Percentiles rank a stretch among this genome's conserved stretches.
Evolutionary conservation across 306 rosid species (phyloP).

Genomic region (Casuarina equisetifolia): DNA sequence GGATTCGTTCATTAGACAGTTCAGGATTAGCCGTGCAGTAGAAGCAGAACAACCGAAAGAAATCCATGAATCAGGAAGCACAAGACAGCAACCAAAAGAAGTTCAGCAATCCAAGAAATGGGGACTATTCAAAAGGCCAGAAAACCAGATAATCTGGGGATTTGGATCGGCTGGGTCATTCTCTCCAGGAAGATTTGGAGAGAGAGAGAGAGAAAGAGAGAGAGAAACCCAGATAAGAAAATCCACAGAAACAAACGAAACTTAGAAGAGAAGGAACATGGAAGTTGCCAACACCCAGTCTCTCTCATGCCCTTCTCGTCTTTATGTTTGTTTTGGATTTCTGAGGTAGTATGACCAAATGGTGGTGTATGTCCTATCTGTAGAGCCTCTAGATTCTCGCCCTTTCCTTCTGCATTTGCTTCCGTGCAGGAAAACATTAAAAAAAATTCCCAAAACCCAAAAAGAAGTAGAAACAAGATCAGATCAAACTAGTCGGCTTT

Average conservation of each 20-base stretch:
- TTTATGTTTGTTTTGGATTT: slow-evolving; percentile 33
- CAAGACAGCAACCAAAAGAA: slow-evolving; percentile 30
- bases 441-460: neutral
- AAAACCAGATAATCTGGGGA: slow-evolving; percentile 48
- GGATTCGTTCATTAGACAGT: slow-evolving; percentile 30
- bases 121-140: slow-evolving; percentile 1
- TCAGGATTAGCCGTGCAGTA: slow-evolving; percentile 14
- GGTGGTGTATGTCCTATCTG: slow-evolving; percentile 15
- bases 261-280: slow-evolving; percentile 63
- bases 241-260: slow-evolving; percentile 45
- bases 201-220: slow-evolving; percentile 37
- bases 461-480: neutral
- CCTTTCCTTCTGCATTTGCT: slow-evolving; percentile 16
- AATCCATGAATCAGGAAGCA: slow-evolving; percentile 35
- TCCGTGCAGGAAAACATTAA: neutral
- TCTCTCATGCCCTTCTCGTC: slow-evolving; percentile 29
- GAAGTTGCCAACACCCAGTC: slow-evolving; percentile 44
- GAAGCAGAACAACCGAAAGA: slow-evolving; percentile 16
- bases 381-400: slow-evolving; percentile 58
- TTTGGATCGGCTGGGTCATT: slow-evolving; percentile 77
- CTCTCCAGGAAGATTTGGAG: slow-evolving; percentile 54
- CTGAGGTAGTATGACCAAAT: slow-evolving; percentile 19
- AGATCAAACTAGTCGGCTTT: slow-evolving; percentile 43
- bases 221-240: slow-evolving; percentile 39
- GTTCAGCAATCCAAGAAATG: slow-evolving; percentile 11